phyloP scores from a whole-genome alignment of 129 eudicot genomes.

The Glebionis coronaria region DNA sequence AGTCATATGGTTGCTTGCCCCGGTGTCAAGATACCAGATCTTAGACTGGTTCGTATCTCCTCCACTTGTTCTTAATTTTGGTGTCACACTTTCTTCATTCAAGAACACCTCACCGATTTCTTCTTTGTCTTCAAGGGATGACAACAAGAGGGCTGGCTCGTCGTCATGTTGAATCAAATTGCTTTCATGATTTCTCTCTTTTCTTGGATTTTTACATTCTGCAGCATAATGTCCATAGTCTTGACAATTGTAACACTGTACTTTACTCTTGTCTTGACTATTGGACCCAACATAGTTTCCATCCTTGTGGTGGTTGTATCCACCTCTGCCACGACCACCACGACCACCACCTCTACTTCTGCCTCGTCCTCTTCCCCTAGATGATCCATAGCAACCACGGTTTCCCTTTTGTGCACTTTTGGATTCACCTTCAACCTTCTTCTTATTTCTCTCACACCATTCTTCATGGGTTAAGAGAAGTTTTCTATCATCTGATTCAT shows the following conservation, averaged over 20 bases:
- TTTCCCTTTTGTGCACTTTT: neutral
- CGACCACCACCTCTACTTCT: neutral
- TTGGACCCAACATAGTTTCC: neutral
- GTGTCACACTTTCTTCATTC: neutral
- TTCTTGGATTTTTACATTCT: neutral
- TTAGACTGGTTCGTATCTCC: too few relatives aligned
- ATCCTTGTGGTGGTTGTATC: neutral
- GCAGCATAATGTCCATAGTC: neutral
- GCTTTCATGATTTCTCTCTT: neutral
- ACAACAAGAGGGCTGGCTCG: neutral
- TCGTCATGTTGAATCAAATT: neutral
- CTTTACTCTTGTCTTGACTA: neutral
- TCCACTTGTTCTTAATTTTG: neutral
- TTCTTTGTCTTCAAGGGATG: neutral
- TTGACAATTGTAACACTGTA: neutral
- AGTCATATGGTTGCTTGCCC: neutral
- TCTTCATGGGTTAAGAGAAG: neutral
- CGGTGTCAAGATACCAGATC: neutral
- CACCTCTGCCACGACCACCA: neutral
- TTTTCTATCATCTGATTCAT: neutral
- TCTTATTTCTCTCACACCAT: neutral
- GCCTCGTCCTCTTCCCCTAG: neutral
- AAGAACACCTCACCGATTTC: neutral
- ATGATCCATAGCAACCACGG: neutral
- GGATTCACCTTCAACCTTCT: neutral